phyloP scores from a whole-genome alignment of 257 asterid genomes.

The Penstemon barbatus region DNA sequence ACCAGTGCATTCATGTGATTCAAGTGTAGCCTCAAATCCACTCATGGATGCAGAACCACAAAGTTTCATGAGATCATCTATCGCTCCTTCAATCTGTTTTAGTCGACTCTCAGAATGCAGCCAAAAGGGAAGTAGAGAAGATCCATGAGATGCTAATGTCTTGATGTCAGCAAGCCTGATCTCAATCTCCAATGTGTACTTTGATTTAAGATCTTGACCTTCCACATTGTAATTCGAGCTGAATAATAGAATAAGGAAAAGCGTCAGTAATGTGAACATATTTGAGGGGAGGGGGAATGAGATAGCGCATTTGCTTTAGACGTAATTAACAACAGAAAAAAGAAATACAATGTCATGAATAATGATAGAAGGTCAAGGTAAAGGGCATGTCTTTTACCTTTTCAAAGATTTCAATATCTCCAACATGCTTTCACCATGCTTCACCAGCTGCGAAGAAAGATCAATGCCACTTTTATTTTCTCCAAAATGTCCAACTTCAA shows the following conservation, averaged over 20 bases:
- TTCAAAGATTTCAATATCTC: constrained; percentile 57
- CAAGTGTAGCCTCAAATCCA: constrained; percentile 42
- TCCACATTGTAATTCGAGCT: constrained; percentile 47
- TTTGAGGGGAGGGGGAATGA: constrained; percentile 2
- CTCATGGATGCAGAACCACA: constrained; percentile 32
- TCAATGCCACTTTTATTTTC: constrained; percentile 38
- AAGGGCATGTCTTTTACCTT: constrained; percentile 44
- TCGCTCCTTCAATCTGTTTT: constrained; percentile 53
- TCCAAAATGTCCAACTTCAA: constrained; percentile 28
- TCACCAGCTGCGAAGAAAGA: constrained; percentile 48
- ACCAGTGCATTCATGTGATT: constrained; percentile 32
- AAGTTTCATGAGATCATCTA: constrained; percentile 37
- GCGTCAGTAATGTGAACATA: constrained; percentile 26
- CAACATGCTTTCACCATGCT: constrained; percentile 56
- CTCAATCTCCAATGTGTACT: constrained; percentile 62
- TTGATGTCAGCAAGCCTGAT: constrained; percentile 72
- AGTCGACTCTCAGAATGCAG: constrained; percentile 65
- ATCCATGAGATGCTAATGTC: constrained; percentile 66
- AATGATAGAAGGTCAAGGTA: constrained; percentile 11
- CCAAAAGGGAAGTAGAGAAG: constrained; percentile 79
- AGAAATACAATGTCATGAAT: background rate
- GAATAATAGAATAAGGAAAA: constrained; percentile 32
- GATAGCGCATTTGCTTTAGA: background rate
- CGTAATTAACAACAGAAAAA: background rate
- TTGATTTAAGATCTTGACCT: constrained; percentile 40